Conservation (phyloP, 2,329 filamentous ascomycete genomes). For the Phoma sp. region DNA sequence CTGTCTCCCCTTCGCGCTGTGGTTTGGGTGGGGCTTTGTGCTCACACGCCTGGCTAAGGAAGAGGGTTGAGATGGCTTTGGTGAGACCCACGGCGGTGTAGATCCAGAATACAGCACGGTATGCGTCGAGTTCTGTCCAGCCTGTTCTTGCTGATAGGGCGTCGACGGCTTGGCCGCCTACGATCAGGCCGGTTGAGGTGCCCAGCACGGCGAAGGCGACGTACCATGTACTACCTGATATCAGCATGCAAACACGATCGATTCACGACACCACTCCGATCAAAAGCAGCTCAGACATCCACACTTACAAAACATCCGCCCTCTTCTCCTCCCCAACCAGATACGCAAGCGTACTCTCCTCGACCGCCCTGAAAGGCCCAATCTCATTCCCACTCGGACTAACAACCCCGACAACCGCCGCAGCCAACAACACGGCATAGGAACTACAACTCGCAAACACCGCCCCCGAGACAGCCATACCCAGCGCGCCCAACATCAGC, state of each 20-base stretch:
- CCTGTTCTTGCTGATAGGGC: conserved; percentile 35
- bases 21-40: conserved; percentile 8
- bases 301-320: conserved; percentile 40
- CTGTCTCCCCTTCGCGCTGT: conserved; percentile 9
- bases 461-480: conserved; percentile 45
- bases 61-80: conserved; percentile 48
- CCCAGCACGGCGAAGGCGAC: conserved; percentile 48
- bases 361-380: conserved; percentile 50
- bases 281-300: neutral
- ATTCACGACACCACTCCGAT: neutral
- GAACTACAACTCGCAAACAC: conserved; percentile 44
- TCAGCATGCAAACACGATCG: neutral
- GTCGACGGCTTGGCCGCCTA: conserved; percentile 49
- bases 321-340: conserved; percentile 37
- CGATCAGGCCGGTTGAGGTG: conserved; percentile 40
- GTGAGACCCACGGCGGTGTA: conserved; percentile 51
- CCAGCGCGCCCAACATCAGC: conserved; percentile 41
- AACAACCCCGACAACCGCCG: conserved; percentile 49
- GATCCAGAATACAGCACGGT: conserved; percentile 51
- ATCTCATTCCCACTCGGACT: conserved; percentile 50
- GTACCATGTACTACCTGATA: conserved; percentile 44
- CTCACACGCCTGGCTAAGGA: conserved; percentile 50
- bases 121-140: conserved; percentile 49
- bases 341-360: conserved; percentile 49
- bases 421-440: conserved; percentile 41